Conservation (phyloP, 495 filamentous ascomycete genomes). For the Parmelia sp. region DNA sequence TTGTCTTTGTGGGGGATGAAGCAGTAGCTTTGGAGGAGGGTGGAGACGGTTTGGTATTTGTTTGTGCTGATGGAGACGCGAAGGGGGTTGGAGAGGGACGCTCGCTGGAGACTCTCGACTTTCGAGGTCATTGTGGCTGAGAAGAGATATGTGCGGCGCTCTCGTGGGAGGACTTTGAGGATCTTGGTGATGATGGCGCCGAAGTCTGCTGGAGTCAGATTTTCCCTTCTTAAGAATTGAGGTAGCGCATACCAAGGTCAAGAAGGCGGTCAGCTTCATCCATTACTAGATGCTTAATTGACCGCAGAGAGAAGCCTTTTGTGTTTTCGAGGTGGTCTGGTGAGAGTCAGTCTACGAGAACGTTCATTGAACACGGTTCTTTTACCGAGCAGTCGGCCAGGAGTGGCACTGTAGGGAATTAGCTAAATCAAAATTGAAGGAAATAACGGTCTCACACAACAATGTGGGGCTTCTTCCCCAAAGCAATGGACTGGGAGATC, state of each 20-base stretch:
- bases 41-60: constrained; percentile 85
- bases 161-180: constrained; percentile 77
- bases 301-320: constrained; percentile 79
- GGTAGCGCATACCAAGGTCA: constrained; percentile 48
- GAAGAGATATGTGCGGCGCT: constrained; percentile 80
- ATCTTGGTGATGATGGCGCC: constrained; percentile 89
- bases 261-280: constrained; percentile 91
- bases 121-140: constrained; percentile 90
- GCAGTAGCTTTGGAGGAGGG: constrained; percentile 71
- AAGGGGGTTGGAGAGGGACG: constrained; percentile 72
- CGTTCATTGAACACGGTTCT: not conserved
- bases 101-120: constrained; percentile 84
- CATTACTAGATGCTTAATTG: constrained; percentile 81
- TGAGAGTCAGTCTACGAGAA: not conserved
- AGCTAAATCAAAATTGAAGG: constrained; percentile 47
- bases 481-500: constrained; percentile 78
- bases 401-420: constrained; percentile 60
- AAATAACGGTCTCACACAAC: constrained; percentile 36
- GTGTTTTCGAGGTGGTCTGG: constrained; percentile 86
- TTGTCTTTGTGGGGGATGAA: constrained; percentile 88
- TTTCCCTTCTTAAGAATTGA: not conserved
- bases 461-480: constrained; percentile 88
- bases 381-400: constrained; percentile 67
- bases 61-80: constrained; percentile 65
- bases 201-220: constrained; percentile 53